These are phyloP conservation scores for Ilex paraguariensis DNA, from an alignment of 305 asterid species.

Conservation along the genomic window DNA sequence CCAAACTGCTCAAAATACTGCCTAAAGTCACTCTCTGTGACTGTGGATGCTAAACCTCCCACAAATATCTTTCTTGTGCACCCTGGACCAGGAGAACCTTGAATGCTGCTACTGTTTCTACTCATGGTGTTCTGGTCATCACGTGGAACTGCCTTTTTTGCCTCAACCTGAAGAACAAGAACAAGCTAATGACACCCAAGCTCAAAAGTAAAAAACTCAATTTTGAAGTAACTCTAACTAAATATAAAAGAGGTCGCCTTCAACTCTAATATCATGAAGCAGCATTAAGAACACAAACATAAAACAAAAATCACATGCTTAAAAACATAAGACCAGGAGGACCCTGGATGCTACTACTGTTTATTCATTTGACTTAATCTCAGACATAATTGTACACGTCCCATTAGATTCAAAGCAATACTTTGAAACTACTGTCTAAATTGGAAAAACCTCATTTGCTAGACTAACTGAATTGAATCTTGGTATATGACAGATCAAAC, in stretches of 20 bases:
- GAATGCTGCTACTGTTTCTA: slow-evolving; percentile 38
- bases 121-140: slow-evolving; percentile 38
- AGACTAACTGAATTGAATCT: not conserved
- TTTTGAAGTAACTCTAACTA: no score
- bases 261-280: no score
- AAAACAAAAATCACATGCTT: not conserved
- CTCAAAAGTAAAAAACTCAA: no score
- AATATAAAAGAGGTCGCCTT: no score
- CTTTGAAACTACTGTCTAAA: not conserved
- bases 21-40: slow-evolving; percentile 40
- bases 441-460: not conserved
- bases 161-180: slow-evolving; percentile 38
- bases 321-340: not conserved
- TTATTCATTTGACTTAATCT: not conserved
- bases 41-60: slow-evolving; percentile 53
- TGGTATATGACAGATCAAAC: slow-evolving; percentile 1
- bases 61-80: slow-evolving; percentile 56
- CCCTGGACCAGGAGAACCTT: slow-evolving; percentile 42
- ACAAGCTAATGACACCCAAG: not conserved
- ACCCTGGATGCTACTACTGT: not conserved
- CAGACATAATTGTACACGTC: no score
- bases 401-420: no score
- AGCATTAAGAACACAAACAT: no score
- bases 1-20: not conserved
- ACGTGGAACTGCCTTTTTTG: slow-evolving; percentile 56